These are phyloP conservation scores for Boletus subcaerulescens DNA, from an alignment of 768 basidiomycete genomes.

Conservation along the genomic window DNA sequence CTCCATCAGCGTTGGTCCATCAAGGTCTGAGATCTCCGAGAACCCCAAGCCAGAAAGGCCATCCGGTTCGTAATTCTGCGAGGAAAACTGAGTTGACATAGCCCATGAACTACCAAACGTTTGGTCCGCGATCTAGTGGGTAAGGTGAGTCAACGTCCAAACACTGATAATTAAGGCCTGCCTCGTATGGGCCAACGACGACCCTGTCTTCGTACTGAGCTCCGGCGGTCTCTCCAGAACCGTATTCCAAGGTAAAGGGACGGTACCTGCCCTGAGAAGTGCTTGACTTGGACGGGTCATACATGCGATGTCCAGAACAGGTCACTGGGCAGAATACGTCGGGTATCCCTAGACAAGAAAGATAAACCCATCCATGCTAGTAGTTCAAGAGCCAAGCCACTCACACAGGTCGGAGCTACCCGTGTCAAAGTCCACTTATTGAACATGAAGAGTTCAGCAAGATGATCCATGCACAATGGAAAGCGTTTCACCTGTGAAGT, in stretches of 20 bases:
- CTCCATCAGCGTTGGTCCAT: conserved; percentile 36
- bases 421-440: conserved; percentile 47
- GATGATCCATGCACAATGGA: not conserved
- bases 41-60: conserved; percentile 43
- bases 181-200: conserved; percentile 31
- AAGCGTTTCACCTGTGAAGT: conserved; percentile 34
- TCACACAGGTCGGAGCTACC: conserved; percentile 45
- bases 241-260: conserved; percentile 34
- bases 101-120: conserved; percentile 16
- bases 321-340: conserved; percentile 10
- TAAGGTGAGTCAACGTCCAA: not conserved
- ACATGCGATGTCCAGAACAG: conserved; percentile 30
- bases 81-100: not conserved
- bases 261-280: conserved; percentile 19
- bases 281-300: conserved; percentile 22
- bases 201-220: conserved; percentile 37
- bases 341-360: conserved; percentile 32
- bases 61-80: conserved; percentile 13
- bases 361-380: not conserved
- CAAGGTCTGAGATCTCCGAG: conserved; percentile 34
- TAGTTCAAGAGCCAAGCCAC: not conserved
- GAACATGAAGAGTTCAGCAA: not conserved
- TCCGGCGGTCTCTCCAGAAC: conserved; percentile 36
- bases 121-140: conserved; percentile 32
- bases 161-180: conserved; percentile 7